Evolutionary conservation across 306 rosid genomes (phyloP).

Genomic region (Prunus salicina): DNA sequence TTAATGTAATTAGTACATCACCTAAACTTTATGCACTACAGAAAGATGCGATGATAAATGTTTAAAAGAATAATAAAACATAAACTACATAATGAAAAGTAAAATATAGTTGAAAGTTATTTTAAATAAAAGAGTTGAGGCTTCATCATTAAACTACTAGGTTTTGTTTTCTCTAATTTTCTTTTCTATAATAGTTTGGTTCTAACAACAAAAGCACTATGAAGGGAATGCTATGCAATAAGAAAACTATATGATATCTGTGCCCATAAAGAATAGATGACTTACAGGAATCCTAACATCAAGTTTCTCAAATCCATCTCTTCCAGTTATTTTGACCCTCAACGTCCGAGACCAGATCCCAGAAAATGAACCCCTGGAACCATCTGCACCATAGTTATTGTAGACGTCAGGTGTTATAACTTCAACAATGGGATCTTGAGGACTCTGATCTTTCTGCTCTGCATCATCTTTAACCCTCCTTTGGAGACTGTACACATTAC

Average conservation of each 20-base stretch:
- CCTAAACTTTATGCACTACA: neutral
- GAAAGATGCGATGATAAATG: neutral
- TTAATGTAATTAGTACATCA: no score
- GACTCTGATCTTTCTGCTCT: conserved; percentile 60
- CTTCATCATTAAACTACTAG: no score
- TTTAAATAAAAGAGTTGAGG: no score
- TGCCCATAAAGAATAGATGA: conserved; percentile 23
- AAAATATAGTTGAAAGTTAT: neutral
- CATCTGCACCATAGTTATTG: conserved; percentile 72
- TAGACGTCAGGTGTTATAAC: conserved; percentile 92
- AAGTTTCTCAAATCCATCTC: conserved; percentile 87
- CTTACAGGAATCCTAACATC: conserved; percentile 91
- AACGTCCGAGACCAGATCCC: conserved; percentile 82
- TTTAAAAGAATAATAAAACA: no score
- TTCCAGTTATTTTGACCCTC: conserved; percentile 85
- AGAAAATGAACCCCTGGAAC: conserved; percentile 59
- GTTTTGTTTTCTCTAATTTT: no score
- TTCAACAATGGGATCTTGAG: conserved; percentile 75
- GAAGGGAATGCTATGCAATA: neutral
- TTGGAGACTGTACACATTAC: conserved; percentile 61
- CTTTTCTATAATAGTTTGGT: neutral
- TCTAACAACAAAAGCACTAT: neutral
- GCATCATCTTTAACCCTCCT: conserved; percentile 56
- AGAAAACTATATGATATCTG: neutral
- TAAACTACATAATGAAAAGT: no score